phyloP scores from a whole-genome alignment of 306 rosid genomes.

The Acacia acuminata region DNA sequence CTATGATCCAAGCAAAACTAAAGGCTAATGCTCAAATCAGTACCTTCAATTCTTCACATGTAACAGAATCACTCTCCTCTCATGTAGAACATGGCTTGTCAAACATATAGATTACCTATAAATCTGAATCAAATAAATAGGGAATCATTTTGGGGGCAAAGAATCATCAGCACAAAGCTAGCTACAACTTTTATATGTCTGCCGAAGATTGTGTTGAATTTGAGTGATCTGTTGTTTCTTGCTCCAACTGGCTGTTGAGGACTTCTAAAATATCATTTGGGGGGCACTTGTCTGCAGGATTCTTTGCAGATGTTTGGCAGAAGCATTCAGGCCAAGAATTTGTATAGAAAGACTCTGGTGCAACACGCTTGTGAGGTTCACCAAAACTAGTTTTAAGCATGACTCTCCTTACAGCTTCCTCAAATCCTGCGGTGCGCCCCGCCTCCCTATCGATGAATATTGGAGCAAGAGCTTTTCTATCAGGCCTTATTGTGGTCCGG shows the following conservation, averaged over 20 bases:
- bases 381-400: slow-evolving; percentile 89
- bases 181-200: slow-evolving; percentile 34
- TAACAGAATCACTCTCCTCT: background rate
- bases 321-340: slow-evolving; percentile 99
- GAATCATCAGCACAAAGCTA: slow-evolving; percentile 29
- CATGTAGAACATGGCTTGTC: background rate
- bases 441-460: slow-evolving; percentile 78
- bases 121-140: background rate
- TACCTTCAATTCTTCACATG: background rate
- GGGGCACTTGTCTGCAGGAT: slow-evolving; percentile 79
- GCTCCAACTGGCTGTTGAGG: slow-evolving; percentile 49
- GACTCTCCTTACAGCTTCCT: slow-evolving; percentile 71
- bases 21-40: background rate
- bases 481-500: slow-evolving; percentile 88
- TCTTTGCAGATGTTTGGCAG: slow-evolving; percentile 70
- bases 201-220: slow-evolving; percentile 53
- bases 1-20: slow-evolving; percentile 22
- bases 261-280: slow-evolving; percentile 67
- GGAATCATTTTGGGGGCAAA: slow-evolving; percentile 8
- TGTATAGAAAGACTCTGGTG: slow-evolving; percentile 95
- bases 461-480: slow-evolving; percentile 95
- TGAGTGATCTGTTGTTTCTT: slow-evolving; percentile 34
- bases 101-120: background rate
- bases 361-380: slow-evolving; percentile 78
- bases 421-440: slow-evolving; percentile 64